phyloP scores from a whole-genome alignment of 2,329 filamentous ascomycete species.

The Torrubiella hemipterigena region DNA sequence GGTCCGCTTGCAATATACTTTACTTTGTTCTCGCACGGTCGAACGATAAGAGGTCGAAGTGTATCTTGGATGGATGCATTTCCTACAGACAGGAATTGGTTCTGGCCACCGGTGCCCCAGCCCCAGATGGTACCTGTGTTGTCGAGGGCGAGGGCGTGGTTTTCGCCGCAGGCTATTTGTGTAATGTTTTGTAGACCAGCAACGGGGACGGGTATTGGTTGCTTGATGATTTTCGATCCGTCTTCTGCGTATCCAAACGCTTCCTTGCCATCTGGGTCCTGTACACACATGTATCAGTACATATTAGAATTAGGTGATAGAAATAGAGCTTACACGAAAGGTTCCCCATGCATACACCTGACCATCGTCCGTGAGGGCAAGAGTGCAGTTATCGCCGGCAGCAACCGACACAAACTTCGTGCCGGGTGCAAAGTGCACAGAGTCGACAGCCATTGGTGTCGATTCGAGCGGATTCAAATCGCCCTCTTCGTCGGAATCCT shows the following conservation, averaged over 20 bases:
- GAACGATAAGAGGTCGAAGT: conserved; percentile 33
- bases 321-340: conserved; percentile 43
- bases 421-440: conserved; percentile 39
- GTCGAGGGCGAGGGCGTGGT: conserved; percentile 54
- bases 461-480: conserved; percentile 56
- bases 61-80: conserved; percentile 31
- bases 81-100: conserved; percentile 36
- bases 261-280: conserved; percentile 25
- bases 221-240: conserved; percentile 29
- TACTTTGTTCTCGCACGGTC: conserved; percentile 46
- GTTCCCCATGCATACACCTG: conserved; percentile 67
- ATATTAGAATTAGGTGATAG: conserved; percentile 27
- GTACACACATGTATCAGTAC: conserved; percentile 5
- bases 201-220: conserved; percentile 33
- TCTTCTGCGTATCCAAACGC: conserved; percentile 33
- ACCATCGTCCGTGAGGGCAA: conserved; percentile 57
- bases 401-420: conserved; percentile 45
- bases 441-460: conserved; percentile 45
- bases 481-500: conserved; percentile 22
- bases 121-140: conserved; percentile 33
- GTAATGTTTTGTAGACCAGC: conserved; percentile 45
- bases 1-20: conserved; percentile 52
- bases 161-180: conserved; percentile 48
- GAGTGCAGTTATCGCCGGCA: conserved; percentile 57
- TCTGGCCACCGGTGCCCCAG: conserved; percentile 53